phyloP scores from a whole-genome alignment of 345 rosid species.

The Cardamine occulta region DNA sequence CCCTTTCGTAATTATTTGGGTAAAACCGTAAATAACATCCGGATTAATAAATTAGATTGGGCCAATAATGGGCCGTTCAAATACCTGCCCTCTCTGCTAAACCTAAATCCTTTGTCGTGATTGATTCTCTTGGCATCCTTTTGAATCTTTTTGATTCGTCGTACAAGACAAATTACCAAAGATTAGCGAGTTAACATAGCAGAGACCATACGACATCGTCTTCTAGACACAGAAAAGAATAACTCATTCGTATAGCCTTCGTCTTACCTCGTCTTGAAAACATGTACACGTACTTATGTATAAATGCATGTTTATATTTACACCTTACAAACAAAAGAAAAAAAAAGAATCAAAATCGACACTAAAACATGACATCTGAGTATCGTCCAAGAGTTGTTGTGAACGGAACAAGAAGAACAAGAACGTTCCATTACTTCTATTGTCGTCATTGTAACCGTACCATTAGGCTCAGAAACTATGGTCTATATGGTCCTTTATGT shows the following conservation, averaged over 20 bases:
- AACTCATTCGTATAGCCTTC: slow-evolving; percentile 34
- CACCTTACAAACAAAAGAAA: background rate
- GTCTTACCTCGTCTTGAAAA: slow-evolving; percentile 31
- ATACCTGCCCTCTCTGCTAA: background rate
- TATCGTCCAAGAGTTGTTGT: slow-evolving; percentile 55
- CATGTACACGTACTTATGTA: slow-evolving; percentile 27
- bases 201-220: slow-evolving; percentile 28
- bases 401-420: slow-evolving; percentile 61
- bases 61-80: slow-evolving; percentile 20
- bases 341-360: slow-evolving; percentile 5
- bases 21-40: background rate
- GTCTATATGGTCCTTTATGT: slow-evolving; percentile 51
- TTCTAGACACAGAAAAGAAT: slow-evolving; percentile 32
- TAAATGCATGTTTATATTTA: slow-evolving; percentile 7
- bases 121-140: slow-evolving; percentile 36
- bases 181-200: slow-evolving; percentile 35
- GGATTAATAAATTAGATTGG: background rate
- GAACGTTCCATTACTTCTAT: slow-evolving; percentile 71
- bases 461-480: slow-evolving; percentile 50
- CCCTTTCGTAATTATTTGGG: background rate
- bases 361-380: slow-evolving; percentile 21
- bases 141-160: slow-evolving; percentile 28
- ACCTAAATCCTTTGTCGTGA: slow-evolving; percentile 9
- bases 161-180: slow-evolving; percentile 33
- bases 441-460: slow-evolving; percentile 65